Evolutionary conservation across 2,329 filamentous ascomycete genomes (phyloP).

Genomic region (Apiospora rasikravindrae): DNA sequence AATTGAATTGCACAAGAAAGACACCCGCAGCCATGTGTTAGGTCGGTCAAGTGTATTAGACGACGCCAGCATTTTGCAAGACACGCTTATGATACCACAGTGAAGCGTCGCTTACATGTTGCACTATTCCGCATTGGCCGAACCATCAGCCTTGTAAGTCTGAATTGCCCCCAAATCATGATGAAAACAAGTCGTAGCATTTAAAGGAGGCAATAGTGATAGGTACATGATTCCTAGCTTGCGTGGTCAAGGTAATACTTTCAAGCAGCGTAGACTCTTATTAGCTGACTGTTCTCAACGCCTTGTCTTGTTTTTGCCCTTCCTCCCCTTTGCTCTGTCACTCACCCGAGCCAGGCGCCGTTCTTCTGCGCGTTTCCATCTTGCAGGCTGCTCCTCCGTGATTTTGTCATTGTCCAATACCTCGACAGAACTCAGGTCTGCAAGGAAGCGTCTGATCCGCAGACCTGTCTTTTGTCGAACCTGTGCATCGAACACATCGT

Average conservation of each 20-base stretch:
- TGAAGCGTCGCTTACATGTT: not conserved
- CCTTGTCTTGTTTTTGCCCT: not conserved
- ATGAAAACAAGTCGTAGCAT: not conserved
- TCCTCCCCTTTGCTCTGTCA: not conserved
- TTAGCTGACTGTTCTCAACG: not conserved
- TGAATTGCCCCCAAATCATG: not conserved
- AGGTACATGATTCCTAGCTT: not conserved
- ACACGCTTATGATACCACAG: not conserved
- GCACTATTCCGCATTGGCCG: not conserved
- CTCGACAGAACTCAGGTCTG: conserved; percentile 58
- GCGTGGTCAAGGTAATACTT: not conserved
- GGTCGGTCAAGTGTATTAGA: not conserved
- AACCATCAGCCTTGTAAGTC: not conserved
- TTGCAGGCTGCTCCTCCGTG: conserved; percentile 30
- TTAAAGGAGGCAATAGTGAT: not conserved
- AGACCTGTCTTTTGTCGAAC: conserved; percentile 58
- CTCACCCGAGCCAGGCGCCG: conserved; percentile 21
- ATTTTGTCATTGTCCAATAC: conserved; percentile 42
- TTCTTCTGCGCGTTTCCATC: conserved; percentile 25
- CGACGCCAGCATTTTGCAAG: not conserved
- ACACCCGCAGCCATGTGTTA: no score
- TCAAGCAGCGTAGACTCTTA: not conserved
- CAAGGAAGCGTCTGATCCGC: conserved; percentile 59
- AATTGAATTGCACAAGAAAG: not conserved
- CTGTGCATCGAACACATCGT: conserved; percentile 58